Conservation (phyloP, 257 asterid species). For the Craterostigma plantagineum region DNA sequence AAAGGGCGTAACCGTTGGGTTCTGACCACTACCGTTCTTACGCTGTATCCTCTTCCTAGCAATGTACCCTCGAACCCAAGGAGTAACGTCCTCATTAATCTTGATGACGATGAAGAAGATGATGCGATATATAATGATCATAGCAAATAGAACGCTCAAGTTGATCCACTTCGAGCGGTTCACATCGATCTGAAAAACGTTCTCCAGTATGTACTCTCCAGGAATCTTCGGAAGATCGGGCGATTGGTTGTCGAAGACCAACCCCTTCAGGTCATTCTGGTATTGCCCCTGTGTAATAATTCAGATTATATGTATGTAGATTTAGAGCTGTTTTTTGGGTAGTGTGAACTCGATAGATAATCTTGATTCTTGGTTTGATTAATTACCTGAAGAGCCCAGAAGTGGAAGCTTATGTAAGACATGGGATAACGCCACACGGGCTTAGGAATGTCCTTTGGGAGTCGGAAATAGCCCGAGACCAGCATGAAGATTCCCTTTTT, state of each 20-base stretch:
- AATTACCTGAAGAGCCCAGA: conserved; percentile 88
- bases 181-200: conserved; percentile 75
- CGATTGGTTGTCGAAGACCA: conserved; percentile 61
- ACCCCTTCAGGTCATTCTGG: conserved; percentile 79
- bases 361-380: background rate
- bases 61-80: conserved; percentile 78
- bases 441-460: conserved; percentile 94
- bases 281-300: conserved; percentile 65
- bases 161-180: conserved; percentile 69
- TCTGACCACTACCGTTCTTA: conserved; percentile 36
- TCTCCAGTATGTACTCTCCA: conserved; percentile 72
- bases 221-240: conserved; percentile 75
- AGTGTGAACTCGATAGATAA: too few species aligned
- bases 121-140: conserved; percentile 72
- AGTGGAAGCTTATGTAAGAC: conserved; percentile 97
- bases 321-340: too few species aligned
- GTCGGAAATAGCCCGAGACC: conserved; percentile 96
- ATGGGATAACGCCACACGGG: conserved; percentile 97
- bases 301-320: too few species aligned
- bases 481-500: conserved; percentile 83
- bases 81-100: conserved; percentile 85
- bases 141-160: conserved; percentile 61
- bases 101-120: conserved; percentile 88
- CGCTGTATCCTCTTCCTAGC: conserved; percentile 75
- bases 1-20: conserved; percentile 47